Evolutionary conservation across 2,329 filamentous ascomycete species (phyloP), one percentile per base, ranked within the genome.

Genomic region (Chlorencoelia australis): DNA sequence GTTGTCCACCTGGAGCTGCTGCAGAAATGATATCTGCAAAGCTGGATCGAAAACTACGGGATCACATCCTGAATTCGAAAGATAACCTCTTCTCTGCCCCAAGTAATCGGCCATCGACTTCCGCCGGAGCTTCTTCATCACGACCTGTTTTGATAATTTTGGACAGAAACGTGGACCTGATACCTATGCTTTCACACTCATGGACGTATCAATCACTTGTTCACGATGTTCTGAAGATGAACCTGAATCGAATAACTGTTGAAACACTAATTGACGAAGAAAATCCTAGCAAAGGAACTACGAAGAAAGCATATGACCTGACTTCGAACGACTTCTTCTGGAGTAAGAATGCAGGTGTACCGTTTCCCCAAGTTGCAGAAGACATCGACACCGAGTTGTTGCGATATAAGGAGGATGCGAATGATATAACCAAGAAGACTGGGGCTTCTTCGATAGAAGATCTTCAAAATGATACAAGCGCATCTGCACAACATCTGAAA

Each of bases 181-280:
- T 94, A 46, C 88, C 91, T 2, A 96, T 98, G 91, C 72, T 98
- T n/a, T 95, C 89, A 10, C 91, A 98, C 61, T 95, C 88, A 1
- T 88, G 82, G 82, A 87, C 72, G 7, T 77, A 94, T 51, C 87
- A 94, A 59, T 91, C 84, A 6, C 66, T 94, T 8, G 83, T 94
- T 11, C 82, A 76, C 48, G 75, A 86, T 59, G 80, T 86, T 4
- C 66, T 85, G 28, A 73, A 78, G 34, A 84, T 86, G 76, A 76
- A 82, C 54, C 71, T 95, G 25, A 98, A 96, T 58, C 81, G 89
- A 22, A 96, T 98, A 49, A 95, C 86, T 1, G 82, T 98, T 29
- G 86, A 94, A 55, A 78, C 81, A 0, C 79, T 84, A 4, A 66
- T 79, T 7, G 88, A 96, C 44, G 84, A 93, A 45, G 69, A 69